Base-by-base conservation (phyloP, 257 asterid species). In the Solanum pennellii region DNA sequence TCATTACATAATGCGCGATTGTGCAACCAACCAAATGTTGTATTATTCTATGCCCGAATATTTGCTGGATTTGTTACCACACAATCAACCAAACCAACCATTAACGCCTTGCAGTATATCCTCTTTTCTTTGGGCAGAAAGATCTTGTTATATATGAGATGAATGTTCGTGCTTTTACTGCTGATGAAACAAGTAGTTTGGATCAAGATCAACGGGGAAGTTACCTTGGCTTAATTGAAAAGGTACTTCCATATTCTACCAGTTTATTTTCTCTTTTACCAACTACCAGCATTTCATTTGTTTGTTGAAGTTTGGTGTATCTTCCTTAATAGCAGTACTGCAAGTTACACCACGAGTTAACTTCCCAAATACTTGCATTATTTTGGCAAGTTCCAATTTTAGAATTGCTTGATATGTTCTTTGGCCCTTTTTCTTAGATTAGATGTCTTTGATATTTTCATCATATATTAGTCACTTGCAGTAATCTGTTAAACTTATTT, bases 131-230 rank as follows among this genome's bases (percentile, higher is more conserved):
- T 89, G 75, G 93, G 94, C 95, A 95, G 99, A 93, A 94, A 71
- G 96, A 97, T 89, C 98, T 97, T 90, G 97, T 95, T 85, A 88
- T 97, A 89, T 97, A 97, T 87, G 99, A 97, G 94, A 97, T 97
- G 98, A 97, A 95, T 88, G 97, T 95, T 85, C 98, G 99, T 68
- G 99, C 93, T 62, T 95, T 95, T 88, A 95, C 99, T 29, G 98
- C 98, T 82, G 99, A 95, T 91, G 93, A 93, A 88, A 93, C 99
- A 77, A 95, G 99, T 94, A 95, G 89, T 72, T 88, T 97, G 90
- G 97, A 93, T 88, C 88, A 95, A 77, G 89, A 90, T 29, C 87
- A 93, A 84, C 91, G 97, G 88, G 99, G 99, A 68, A 97, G 99
- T 94, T 97, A 95, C 91, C 98, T 92, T 86, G 99, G 98, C 86